Evolutionary conservation across 1,284 basidiomycete species (phyloP).

Genomic region (Stereum hirsutum): DNA sequence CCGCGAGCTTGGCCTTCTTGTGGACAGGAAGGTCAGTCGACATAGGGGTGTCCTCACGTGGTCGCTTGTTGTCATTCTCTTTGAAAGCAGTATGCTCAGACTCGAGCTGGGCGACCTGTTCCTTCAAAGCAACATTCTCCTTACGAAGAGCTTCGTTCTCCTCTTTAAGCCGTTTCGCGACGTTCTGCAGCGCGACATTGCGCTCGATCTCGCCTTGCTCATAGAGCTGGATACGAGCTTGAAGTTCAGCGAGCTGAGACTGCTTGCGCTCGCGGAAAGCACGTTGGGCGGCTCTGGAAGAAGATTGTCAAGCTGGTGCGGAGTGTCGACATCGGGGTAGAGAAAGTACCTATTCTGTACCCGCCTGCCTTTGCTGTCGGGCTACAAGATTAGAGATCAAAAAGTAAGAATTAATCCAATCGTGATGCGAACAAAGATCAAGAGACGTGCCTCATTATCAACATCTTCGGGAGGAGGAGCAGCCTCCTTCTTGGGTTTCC

Average conservation of each 20-base stretch:
- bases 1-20: constrained; percentile 34
- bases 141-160: constrained; percentile 71
- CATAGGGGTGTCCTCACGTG: constrained; percentile 37
- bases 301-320: constrained; percentile 6
- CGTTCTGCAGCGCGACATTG: constrained; percentile 78
- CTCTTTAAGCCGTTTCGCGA: constrained; percentile 82
- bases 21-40: constrained; percentile 23
- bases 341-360: constrained; percentile 63
- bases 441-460: constrained; percentile 33
- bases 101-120: constrained; percentile 47
- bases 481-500: constrained; percentile 77
- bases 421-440: neutral
- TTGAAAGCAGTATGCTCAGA: constrained; percentile 28
- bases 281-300: constrained; percentile 74
- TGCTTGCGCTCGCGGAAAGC: constrained; percentile 89
- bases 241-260: constrained; percentile 83
- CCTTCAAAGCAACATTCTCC: constrained; percentile 55
- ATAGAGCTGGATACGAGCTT: constrained; percentile 79
- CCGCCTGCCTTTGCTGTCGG: constrained; percentile 54
- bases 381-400: constrained; percentile 11
- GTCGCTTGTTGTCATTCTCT: constrained; percentile 42
- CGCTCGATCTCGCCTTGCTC: constrained; percentile 88
- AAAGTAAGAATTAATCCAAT: neutral
- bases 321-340: constrained; percentile 1
- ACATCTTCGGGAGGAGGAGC: constrained; percentile 23